Evolutionary conservation across 2,329 filamentous ascomycete species (phyloP), one percentile per base, ranked within the genome.

Genomic region (Grosmannia serpens): DNA sequence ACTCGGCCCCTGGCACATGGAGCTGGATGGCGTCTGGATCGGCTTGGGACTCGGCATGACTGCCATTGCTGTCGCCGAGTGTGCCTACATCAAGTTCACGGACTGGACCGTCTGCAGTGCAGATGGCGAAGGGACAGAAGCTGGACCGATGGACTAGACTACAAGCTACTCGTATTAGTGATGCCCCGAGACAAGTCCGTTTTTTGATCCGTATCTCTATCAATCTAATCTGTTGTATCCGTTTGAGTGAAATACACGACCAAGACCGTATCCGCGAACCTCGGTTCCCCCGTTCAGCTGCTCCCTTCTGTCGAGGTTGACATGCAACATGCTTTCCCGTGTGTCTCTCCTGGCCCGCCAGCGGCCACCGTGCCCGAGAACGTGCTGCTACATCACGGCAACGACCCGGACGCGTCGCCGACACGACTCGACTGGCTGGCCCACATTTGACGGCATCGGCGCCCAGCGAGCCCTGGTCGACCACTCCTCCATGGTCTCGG

Each of bases 361-460:
- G n/a, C n/a, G 0, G 86, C 80, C 1, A 78, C 76, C 0, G 77
- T 91, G 0, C 86, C 86, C 0, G 73, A 74, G 22, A 85, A 83
- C 4, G 86, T 83, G 0, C 71, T 84, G 46, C 69, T 90, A 10
- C 88, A 89, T 64, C 87, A 91, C 66, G 87, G 87, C 11, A 78
- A 77, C 0, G 64, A 64, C 15, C 68, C 65, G 0, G 66, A 73
- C 1, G 70, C 77, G 2, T 72, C 75, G 0, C 77, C 88, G 0
- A 70, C 72, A 1, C 77, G 74, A 1, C 58, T 59, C 27, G 84
- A 89, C 65, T 90, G 87, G 86, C 74, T 91, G 1, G 87, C 87
- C 0, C 90, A 89, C 65, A 87, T 58, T 59, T 29, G 22, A 58
- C 7, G 57, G n/a, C 27, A 38, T 59, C 27, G 58, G 58, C 20